A percentile compares a stretch with the other conserved stretches of the same genome.
These are phyloP conservation scores for Epichloe glyceriae DNA, from an alignment of 2,329 filamentous ascomycete genomes.

Conservation along the genomic window DNA sequence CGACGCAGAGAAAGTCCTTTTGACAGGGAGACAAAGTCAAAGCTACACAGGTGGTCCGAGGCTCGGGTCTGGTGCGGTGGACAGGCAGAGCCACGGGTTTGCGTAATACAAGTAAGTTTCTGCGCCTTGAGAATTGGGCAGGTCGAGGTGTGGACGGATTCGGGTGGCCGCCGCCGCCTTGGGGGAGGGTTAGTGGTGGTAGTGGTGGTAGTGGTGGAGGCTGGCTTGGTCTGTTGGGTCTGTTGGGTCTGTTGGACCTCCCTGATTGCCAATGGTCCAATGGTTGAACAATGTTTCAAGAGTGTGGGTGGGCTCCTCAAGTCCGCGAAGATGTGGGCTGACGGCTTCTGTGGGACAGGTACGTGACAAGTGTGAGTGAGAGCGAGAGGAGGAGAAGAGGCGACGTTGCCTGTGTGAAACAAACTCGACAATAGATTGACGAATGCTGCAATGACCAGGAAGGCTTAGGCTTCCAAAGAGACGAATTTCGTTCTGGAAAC, in stretches of 20 bases:
- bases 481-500: background rate
- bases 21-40: constrained; percentile 9
- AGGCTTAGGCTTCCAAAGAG: background rate
- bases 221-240: constrained; percentile 2
- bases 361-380: no score
- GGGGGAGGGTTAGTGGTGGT: background rate
- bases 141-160: constrained; percentile 7
- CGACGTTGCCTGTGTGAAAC: background rate
- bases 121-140: constrained; percentile 8
- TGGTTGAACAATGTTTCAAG: background rate
- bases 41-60: constrained; percentile 13
- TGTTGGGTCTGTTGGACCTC: background rate
- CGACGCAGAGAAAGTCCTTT: constrained; percentile 8
- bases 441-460: background rate
- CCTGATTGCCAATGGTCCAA: background rate
- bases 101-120: constrained; percentile 11
- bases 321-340: background rate
- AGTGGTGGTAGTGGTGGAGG: constrained; percentile 1
- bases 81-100: constrained; percentile 11
- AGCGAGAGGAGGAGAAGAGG: background rate
- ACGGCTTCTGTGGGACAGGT: background rate
- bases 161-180: background rate
- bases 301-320: background rate
- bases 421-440: background rate
- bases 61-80: constrained; percentile 8